Evolutionary conservation across 768 basidiomycete species (phyloP), one percentile per base, ranked within the genome.

Genomic region (Pleurotus djamor): DNA sequence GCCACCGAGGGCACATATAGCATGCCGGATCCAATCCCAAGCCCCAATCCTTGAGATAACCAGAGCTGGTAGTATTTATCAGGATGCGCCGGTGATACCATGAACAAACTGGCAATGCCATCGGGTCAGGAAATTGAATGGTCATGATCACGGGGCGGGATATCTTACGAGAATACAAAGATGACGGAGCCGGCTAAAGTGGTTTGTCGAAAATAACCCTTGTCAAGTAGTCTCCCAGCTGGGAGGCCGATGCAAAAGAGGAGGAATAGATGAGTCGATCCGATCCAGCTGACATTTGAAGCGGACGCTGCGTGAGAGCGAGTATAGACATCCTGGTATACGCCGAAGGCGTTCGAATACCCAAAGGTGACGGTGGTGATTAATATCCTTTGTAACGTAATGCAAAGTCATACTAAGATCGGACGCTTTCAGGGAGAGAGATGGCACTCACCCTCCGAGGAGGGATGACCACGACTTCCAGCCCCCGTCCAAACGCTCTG

Each of bases 21-120:
- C 36, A 82, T 56, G 12, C 81, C 83, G 3, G 71, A 69, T 5
- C 71, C 79, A 10, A 79, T 60, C 1, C 82, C 80, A 1, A 70
- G 65, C 13, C 68, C 65, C n/a, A 83, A 57, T 2, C 79, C 82
- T 65, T 83, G 81, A 17, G 69, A 61, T n/a, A 82, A 72, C 51
- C 83, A 70, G 13, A 77, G 62, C 73, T 83, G 65, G 34, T 52
- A 52, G 51, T 52, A 52, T 36, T 52, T 52, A n/a, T 38, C 51
- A 12, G 34, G 33, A n/a, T 52, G 33, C n/a, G 51, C 51, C 14
- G 35, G 51, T 13, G 51, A 52, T n/a, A 52, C 34, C 51, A 52
- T 52, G 51, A 52, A 52, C 34, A 52, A n/a, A 12, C 51, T 52
- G 34, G 33, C 2, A 36, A 36, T 7, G 38, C n/a, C n/a, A 41